Base-by-base conservation (phyloP, 805 yeast species). In the Myxozyma vanderwaltii region DNA sequence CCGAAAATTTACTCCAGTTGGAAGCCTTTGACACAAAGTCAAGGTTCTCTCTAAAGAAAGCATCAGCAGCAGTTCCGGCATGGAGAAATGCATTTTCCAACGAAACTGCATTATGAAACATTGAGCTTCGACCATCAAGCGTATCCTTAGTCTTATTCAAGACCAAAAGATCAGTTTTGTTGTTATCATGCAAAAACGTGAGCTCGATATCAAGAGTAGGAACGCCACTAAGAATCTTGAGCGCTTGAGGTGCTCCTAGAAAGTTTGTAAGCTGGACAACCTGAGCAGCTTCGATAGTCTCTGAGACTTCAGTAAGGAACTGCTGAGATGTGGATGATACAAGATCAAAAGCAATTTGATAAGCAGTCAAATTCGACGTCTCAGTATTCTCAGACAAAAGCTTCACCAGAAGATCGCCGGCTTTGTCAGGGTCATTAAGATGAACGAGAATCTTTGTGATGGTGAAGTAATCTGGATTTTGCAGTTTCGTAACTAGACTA, bases 11-110 rank as follows among this genome's bases (percentile, higher is more conserved):
- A 4, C 97, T 91, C 99, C 99, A 94, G 74, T 92, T 91, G 48
- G 92, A 86, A n/a, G 99, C 97, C 75, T 91, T 89, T 45, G 96
- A 95, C 66, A 94, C 79, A 97, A 98, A 94, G 69, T 92, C 97
- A 69, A 91, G 79, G 71, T 94, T 94, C 45, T 86, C 82, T 72
- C 96, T 82, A 75, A 92, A 88, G 70, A 94, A 94, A 0, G 91
- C 84, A 72, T 94, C 97, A 70, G 89, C 95, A 7, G 98, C 89
- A 13, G 99, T 94, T 58, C 98, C 99, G 39, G 94, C 89, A 73
- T 91, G 96, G 83, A 92, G 82, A 71, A 91, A 90, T 0, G 97
- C 97, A 70, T 91, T 92, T 56, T 94, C 86, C 71, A 94, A 91
- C 49, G 97, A 89, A 50, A 94, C 91, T 6, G 97, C 99, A 24